Percentiles rank a stretch among this genome's conserved stretches.
These are phyloP conservation scores for Arxiozyma heterogenica DNA, from an alignment of 1,139 yeast species.

Conservation along the genomic window DNA sequence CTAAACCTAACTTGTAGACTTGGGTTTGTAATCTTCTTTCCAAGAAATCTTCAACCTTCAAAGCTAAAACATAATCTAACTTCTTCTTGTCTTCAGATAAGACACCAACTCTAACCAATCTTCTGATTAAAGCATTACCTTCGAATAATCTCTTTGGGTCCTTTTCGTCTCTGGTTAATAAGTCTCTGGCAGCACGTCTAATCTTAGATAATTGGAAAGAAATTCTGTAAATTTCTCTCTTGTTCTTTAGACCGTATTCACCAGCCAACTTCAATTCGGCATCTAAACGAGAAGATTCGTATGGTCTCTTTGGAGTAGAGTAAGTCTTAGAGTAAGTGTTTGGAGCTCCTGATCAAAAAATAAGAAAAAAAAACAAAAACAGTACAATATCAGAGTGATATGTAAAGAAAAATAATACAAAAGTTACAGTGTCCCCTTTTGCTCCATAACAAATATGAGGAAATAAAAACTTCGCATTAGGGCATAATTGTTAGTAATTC, in stretches of 20 bases:
- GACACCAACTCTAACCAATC: slow-evolving; percentile 66
- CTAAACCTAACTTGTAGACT: slow-evolving; percentile 99
- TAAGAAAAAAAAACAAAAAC: neutral
- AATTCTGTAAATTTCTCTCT: slow-evolving; percentile 70
- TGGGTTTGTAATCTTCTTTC: slow-evolving; percentile 99
- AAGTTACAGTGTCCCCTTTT: neutral
- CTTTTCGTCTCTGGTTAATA: slow-evolving; percentile 99
- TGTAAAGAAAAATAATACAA: neutral
- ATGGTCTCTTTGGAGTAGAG: slow-evolving; percentile 97
- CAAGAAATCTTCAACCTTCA: slow-evolving; percentile 97
- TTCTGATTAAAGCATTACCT: slow-evolving; percentile 88
- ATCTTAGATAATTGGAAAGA: slow-evolving; percentile 96
- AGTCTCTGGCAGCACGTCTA: slow-evolving; percentile 99
- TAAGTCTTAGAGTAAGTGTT: slow-evolving; percentile 98
- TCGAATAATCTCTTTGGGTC: slow-evolving; percentile 99
- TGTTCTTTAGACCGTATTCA: slow-evolving; percentile 99
- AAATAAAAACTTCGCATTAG: neutral
- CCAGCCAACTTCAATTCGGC: slow-evolving; percentile 99
- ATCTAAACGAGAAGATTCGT: slow-evolving; percentile 98
- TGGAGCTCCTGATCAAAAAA: slow-evolving; percentile 64
- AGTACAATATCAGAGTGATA: too few species aligned
- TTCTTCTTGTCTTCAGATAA: slow-evolving; percentile 99
- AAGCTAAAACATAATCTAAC: slow-evolving; percentile 98
- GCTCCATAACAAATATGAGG: neutral
- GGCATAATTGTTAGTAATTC: neutral